Evolutionary conservation across 1,284 basidiomycete species (phyloP).

Genomic region (Lentinula novae-zelandiae): DNA sequence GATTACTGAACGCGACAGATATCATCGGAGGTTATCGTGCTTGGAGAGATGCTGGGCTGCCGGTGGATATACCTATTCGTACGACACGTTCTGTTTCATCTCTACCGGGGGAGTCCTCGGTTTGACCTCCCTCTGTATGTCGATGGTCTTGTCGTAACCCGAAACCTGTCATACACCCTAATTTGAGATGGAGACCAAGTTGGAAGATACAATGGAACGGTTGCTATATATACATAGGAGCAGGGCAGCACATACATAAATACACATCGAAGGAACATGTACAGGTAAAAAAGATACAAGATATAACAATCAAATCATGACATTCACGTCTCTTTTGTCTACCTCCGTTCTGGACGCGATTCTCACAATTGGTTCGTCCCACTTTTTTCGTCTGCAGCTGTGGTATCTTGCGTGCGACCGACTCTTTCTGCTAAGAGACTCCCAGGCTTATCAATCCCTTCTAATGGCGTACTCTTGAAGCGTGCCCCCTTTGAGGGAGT

Average conservation of each 20-base stretch:
- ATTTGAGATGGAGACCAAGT: too few relatives aligned
- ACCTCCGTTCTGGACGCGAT: conserved; percentile 31
- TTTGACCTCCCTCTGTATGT: background rate
- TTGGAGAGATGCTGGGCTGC: conserved; percentile 64
- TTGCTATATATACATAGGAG: too few relatives aligned
- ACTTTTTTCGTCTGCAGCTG: too few relatives aligned
- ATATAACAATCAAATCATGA: background rate
- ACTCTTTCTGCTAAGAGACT: conserved; percentile 36
- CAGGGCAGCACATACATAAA: background rate
- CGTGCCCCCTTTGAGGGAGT: conserved; percentile 41
- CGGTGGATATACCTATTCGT: conserved; percentile 26
- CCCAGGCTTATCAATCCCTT: conserved; percentile 36
- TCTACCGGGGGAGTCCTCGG: background rate
- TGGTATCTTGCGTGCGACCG: conserved; percentile 20
- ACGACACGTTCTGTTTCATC: background rate
- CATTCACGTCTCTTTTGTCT: background rate
- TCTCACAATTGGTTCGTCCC: conserved; percentile 13
- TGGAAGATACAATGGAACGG: background rate
- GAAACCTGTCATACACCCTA: too few relatives aligned
- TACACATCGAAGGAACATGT: background rate
- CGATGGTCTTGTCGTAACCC: too few relatives aligned
- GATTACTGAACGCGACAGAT: conserved; percentile 69
- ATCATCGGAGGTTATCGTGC: conserved; percentile 68
- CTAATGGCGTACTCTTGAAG: conserved; percentile 69
- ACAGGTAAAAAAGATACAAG: background rate